Evolutionary conservation across 2,329 filamentous ascomycete genomes (phyloP).

Genomic region (Fusarium sp.): DNA sequence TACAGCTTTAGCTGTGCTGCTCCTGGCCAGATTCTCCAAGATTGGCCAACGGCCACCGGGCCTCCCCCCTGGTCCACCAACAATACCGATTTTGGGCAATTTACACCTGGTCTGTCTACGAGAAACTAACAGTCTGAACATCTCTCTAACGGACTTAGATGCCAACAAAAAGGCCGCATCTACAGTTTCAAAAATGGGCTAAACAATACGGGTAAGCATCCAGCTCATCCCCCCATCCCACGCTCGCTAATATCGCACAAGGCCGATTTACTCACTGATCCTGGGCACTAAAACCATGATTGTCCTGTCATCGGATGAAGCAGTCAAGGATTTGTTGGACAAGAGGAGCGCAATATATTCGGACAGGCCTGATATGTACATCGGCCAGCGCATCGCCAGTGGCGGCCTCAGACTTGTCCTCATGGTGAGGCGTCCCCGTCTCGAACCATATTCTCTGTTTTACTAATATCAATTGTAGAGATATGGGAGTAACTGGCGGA

Average conservation of each 20-base stretch:
- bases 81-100: not conserved
- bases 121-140: not conserved
- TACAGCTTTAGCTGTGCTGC: not conserved
- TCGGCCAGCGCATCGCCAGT: not conserved
- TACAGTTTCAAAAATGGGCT: not conserved
- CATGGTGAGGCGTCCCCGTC: not conserved
- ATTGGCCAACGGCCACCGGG: not conserved
- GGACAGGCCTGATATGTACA: not conserved
- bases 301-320: not conserved
- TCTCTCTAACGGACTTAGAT: not conserved
- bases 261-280: not conserved
- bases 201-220: not conserved
- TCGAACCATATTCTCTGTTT: not conserved
- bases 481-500: not conserved
- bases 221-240: rapidly evolving
- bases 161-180: not conserved
- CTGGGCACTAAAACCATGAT: not conserved
- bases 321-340: not conserved
- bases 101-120: not conserved
- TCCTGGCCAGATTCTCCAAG: not conserved
- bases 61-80: not conserved
- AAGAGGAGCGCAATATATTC: not conserved
- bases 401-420: not conserved
- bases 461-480: not conserved
- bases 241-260: not conserved